phyloP scores from a whole-genome alignment of 2,329 filamentous ascomycete species.

The Teratosphaeria pseudoeucalypti region DNA sequence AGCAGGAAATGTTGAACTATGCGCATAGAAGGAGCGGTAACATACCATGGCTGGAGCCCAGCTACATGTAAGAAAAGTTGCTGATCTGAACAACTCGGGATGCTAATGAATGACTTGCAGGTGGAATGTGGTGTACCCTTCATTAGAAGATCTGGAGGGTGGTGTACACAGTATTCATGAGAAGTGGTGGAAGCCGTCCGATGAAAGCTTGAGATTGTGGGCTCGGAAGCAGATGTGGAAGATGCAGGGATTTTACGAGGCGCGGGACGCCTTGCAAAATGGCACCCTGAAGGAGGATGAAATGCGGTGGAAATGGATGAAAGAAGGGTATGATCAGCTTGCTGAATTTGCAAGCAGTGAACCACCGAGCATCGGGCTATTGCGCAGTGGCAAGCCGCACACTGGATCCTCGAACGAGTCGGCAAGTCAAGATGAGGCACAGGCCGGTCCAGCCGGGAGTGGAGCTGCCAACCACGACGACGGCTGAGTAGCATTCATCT shows the following conservation, averaged over 20 bases:
- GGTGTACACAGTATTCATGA: neutral
- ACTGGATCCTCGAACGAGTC: neutral
- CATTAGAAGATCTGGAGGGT: neutral
- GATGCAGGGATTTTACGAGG: neutral
- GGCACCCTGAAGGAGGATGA: neutral
- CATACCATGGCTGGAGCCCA: constrained; percentile 28
- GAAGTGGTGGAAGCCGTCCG: neutral
- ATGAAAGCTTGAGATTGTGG: neutral
- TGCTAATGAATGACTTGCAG: neutral
- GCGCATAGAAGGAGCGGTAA: constrained; percentile 29
- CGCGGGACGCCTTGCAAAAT: neutral
- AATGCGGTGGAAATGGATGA: neutral
- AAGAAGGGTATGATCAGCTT: neutral
- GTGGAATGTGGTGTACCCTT: neutral
- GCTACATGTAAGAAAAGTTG: neutral
- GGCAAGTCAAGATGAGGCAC: neutral
- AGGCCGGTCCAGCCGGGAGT: neutral
- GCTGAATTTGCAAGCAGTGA: neutral
- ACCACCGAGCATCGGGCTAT: neutral
- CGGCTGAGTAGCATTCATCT: neutral
- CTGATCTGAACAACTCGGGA: neutral
- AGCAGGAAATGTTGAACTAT: constrained; percentile 33
- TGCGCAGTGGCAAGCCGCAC: neutral
- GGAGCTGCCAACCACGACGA: too few relatives aligned
- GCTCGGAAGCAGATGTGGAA: neutral